Conservation (phyloP, 129 eudicot species). For the Centaurea solstitialis region DNA sequence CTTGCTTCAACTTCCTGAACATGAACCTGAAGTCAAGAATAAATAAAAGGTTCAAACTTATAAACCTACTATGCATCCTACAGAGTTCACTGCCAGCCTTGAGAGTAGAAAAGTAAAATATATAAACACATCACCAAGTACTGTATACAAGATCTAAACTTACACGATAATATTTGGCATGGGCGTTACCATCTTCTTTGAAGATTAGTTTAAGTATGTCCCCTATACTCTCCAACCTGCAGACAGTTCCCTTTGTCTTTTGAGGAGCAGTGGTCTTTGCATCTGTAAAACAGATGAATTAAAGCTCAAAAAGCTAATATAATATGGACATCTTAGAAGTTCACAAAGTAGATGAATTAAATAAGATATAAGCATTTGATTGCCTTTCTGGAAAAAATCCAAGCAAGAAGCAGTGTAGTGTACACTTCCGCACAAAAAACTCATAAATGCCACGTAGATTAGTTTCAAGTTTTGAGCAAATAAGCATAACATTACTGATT, state of each 20-base stretch:
- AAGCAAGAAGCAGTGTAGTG: neutral
- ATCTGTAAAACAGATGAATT: conserved; percentile 34
- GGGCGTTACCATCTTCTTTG: conserved; percentile 57
- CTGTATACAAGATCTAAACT: conserved; percentile 25
- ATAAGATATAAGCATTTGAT: neutral
- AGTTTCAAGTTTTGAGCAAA: neutral
- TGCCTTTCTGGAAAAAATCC: neutral
- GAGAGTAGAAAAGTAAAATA: conserved; percentile 3
- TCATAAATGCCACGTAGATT: neutral
- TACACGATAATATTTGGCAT: conserved; percentile 90
- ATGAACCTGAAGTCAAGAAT: conserved; percentile 65
- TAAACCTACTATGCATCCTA: conserved; percentile 4
- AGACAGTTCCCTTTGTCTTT: conserved; percentile 60
- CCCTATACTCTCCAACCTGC: conserved; percentile 81
- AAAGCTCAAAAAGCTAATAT: conserved; percentile 14
- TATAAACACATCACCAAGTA: conserved; percentile 1
- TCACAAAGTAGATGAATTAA: neutral
- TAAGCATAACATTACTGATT: neutral
- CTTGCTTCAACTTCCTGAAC: conserved; percentile 77
- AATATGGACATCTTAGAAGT: conserved; percentile 2
- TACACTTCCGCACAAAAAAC: neutral
- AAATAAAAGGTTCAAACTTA: conserved; percentile 10
- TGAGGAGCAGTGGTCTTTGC: conserved; percentile 47
- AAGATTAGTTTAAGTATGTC: conserved; percentile 75
- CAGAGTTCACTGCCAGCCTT: conserved; percentile 7